Conservation (phyloP, 495 filamentous ascomycete species). For the Penicillium ochrochloron region DNA sequence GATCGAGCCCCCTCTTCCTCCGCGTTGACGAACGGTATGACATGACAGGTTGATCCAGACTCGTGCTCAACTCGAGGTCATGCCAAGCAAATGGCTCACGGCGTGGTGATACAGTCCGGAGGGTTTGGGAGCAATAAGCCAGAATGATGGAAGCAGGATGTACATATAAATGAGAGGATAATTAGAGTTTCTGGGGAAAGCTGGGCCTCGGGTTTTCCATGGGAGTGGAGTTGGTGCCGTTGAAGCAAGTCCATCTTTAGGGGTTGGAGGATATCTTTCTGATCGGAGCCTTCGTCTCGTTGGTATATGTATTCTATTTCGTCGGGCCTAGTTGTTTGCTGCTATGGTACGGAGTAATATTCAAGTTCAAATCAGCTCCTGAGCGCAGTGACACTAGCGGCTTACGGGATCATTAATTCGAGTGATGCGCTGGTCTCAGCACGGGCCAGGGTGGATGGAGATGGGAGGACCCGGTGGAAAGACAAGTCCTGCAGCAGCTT, state of each 20-base stretch:
- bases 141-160: neutral
- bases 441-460: constrained; percentile 19
- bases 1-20: neutral
- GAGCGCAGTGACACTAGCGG: neutral
- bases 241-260: neutral
- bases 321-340: neutral
- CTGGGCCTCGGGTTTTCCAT: constrained; percentile 4
- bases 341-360: neutral
- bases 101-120: constrained; percentile 27
- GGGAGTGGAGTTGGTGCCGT: neutral
- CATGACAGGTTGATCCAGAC: neutral
- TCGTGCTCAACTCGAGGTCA: constrained; percentile 12
- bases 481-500: constrained; percentile 7
- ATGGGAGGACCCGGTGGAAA: constrained; percentile 7
- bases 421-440: constrained; percentile 31
- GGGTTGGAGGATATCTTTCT: neutral
- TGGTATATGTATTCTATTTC: neutral
- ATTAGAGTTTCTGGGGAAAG: constrained; percentile 25
- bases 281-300: neutral
- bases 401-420: constrained; percentile 6
- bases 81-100: constrained; percentile 8
- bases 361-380: neutral
- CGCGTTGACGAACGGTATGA: neutral
- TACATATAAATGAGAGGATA: neutral
- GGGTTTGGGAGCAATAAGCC: constrained; percentile 12